A percentile compares a stretch with the other conserved stretches of the same genome.
These are phyloP conservation scores for Diaporthe batatas DNA, from an alignment of 2,329 filamentous ascomycete species.

Conservation along the genomic window DNA sequence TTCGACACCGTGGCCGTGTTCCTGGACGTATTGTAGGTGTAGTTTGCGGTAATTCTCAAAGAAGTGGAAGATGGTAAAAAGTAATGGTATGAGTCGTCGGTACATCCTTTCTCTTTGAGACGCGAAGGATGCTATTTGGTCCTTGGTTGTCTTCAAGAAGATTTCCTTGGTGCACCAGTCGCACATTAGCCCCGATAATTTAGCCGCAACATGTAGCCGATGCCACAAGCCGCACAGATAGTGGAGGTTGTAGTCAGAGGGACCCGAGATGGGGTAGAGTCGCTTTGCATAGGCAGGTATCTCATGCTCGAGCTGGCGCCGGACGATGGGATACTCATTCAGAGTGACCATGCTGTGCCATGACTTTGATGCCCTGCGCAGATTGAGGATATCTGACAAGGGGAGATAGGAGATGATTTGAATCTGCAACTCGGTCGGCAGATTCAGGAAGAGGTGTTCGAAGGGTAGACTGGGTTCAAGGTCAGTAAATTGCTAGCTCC, in stretches of 20 bases:
- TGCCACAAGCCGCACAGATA: constrained; percentile 76
- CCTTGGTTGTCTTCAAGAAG: constrained; percentile 69
- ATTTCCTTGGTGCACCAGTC: constrained; percentile 76
- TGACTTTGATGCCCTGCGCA: constrained; percentile 69
- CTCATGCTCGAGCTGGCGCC: constrained; percentile 71
- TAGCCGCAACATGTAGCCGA: constrained; percentile 73
- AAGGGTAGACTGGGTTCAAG: constrained; percentile 56
- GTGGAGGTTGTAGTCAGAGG: constrained; percentile 66
- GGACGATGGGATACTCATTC: constrained; percentile 72
- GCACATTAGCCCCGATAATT: constrained; percentile 72
- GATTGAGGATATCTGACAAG: constrained; percentile 70
- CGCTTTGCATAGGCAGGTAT: constrained; percentile 72
- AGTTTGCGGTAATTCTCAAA: constrained; percentile 74
- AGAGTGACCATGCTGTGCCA: constrained; percentile 71
- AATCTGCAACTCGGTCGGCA: constrained; percentile 74
- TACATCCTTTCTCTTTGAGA: constrained; percentile 74
- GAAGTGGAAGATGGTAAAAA: constrained; percentile 77
- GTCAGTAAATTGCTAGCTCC: constrained; percentile 25
- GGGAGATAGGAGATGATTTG: constrained; percentile 73
- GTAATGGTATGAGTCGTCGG: constrained; percentile 71
- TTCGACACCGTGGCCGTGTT: constrained; percentile 65
- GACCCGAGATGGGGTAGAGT: constrained; percentile 68
- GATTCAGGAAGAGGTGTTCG: constrained; percentile 67
- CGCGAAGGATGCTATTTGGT: constrained; percentile 68
- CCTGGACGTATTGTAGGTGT: constrained; percentile 68